Evolutionary conservation across 202 grass and related monocot genomes (phyloP).

Genomic region (Brachypodium distachyon): DNA sequence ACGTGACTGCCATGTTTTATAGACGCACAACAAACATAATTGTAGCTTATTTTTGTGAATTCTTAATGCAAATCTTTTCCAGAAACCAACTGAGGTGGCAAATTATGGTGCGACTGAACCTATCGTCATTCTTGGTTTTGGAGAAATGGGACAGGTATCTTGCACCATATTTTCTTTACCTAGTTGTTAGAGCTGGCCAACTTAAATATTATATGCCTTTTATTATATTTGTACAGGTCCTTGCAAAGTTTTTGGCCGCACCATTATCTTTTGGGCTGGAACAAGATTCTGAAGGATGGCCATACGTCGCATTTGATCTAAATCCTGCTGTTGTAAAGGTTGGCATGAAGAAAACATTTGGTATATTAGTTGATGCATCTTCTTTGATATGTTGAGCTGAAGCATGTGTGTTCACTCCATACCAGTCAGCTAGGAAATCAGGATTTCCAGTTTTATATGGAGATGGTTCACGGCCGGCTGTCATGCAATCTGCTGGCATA

Average conservation of each 20-base stretch:
- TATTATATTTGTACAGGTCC: conserved; percentile 47
- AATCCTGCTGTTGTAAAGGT: conserved; percentile 94
- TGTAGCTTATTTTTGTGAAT: conserved; percentile 21
- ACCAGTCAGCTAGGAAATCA: conserved; percentile 69
- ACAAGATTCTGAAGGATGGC: conserved; percentile 50
- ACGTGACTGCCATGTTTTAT: not conserved
- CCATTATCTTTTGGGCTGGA: conserved; percentile 78
- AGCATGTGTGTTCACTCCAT: conserved; percentile 19
- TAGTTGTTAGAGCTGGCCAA: not conserved
- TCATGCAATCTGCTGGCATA: conserved; percentile 94
- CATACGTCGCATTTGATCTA: conserved; percentile 94
- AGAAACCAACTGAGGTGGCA: conserved; percentile 60
- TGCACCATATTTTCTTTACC: conserved; percentile 14
- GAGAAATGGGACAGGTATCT: conserved; percentile 85
- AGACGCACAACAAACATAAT: not conserved
- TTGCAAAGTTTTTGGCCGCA: conserved; percentile 86
- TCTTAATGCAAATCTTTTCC: conserved; percentile 31
- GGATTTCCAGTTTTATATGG: conserved; percentile 81
- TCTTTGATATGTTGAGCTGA: conserved; percentile 18
- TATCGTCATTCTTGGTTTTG: conserved; percentile 93
- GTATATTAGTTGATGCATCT: not conserved
- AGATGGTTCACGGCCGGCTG: conserved; percentile 85
- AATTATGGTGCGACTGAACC: conserved; percentile 90
- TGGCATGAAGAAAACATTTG: conserved; percentile 12
- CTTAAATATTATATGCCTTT: not conserved